Conservation (phyloP, 2,329 filamentous ascomycete species). For the Sporothrix inflata region DNA sequence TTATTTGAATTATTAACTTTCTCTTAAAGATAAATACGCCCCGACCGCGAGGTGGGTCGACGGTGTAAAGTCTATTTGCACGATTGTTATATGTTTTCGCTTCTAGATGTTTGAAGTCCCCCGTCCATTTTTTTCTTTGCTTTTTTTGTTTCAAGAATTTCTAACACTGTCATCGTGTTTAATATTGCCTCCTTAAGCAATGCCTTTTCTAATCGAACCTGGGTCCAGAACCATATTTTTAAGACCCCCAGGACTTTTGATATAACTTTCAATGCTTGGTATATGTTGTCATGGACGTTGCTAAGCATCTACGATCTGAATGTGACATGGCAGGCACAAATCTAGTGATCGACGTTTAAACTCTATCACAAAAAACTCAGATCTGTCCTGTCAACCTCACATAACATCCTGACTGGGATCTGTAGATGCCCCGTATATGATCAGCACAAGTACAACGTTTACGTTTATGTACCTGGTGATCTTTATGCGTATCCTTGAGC, state of each 20-base stretch:
- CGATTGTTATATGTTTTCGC: no score
- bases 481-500: background rate
- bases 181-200: no score
- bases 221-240: background rate
- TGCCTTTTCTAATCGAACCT: no score
- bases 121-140: no score
- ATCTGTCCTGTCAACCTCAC: background rate
- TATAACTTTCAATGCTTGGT: background rate
- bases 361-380: background rate
- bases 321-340: background rate
- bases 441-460: background rate
- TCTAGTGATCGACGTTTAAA: background rate
- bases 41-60: no score
- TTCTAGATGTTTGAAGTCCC: no score
- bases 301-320: background rate
- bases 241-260: background rate
- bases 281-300: background rate
- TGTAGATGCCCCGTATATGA: constrained; percentile 16
- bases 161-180: no score
- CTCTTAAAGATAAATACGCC: no score
- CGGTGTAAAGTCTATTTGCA: no score
- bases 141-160: no score
- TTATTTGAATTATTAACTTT: background rate
- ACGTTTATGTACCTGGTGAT: background rate
- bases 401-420: background rate